These are phyloP conservation scores for Gamarada debralockiae DNA, from an alignment of 495 filamentous ascomycete species.

Conservation along the genomic window DNA sequence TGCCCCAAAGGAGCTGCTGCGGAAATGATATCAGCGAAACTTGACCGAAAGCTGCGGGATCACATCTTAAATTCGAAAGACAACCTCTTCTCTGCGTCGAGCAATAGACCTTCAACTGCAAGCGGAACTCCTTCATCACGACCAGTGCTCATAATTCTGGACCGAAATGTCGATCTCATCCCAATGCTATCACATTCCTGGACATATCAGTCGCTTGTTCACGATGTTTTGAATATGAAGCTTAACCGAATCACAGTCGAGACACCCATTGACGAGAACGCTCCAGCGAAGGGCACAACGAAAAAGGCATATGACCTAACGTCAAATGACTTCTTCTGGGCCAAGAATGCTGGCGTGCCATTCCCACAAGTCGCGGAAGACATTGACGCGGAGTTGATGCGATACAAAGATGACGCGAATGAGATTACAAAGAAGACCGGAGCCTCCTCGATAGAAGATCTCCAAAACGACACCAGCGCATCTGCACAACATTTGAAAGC, in stretches of 20 bases:
- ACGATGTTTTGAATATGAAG: constrained; percentile 91
- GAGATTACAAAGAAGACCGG: constrained; percentile 96
- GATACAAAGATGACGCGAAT: constrained; percentile 92
- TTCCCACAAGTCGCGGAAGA: constrained; percentile 98
- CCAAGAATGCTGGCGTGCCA: constrained; percentile 83
- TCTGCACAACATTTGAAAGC: constrained; percentile 94
- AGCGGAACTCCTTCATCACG: constrained; percentile 60
- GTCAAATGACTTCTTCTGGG: constrained; percentile 96
- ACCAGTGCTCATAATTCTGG: constrained; percentile 84
- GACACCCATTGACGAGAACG: constrained; percentile 67
- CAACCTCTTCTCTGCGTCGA: constrained; percentile 72
- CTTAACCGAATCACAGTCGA: constrained; percentile 97
- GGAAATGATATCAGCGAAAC: constrained; percentile 87
- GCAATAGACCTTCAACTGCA: constrained; percentile 41
- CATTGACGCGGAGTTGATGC: constrained; percentile 85
- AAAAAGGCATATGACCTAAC: constrained; percentile 89
- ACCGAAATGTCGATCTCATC: constrained; percentile 91
- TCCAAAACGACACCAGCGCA: constrained; percentile 82
- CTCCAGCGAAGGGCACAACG: constrained; percentile 63
- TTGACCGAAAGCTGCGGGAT: constrained; percentile 93
- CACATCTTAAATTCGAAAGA: constrained; percentile 97
- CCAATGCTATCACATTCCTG: constrained; percentile 99
- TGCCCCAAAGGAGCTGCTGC: constrained; percentile 90
- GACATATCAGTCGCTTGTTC: constrained; percentile 96
- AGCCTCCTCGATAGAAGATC: constrained; percentile 86